Evolutionary conservation across 371 early-diverging fungal genomes (phyloP), one percentile per base, ranked within the genome.

Genomic region (Lichtheimia ramosa): DNA sequence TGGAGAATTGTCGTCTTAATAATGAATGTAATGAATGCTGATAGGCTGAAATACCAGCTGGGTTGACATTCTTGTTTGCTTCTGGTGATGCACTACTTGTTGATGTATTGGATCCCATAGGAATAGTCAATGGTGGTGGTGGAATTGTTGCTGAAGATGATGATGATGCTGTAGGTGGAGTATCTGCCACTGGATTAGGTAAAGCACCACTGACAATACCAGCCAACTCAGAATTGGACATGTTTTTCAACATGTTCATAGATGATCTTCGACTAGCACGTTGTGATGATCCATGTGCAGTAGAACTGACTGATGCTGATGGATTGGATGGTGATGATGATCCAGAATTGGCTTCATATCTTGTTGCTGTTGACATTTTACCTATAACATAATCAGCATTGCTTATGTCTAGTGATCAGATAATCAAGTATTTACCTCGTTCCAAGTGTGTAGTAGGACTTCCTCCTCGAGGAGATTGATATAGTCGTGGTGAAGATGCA

Each of bases 241-340:
- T 64, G 24, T 66, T 61, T 8, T 61, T 64, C 12, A 71, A 48
- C 62, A 66, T 66, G 21, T 57, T 64, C 71, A 71, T 66, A 42
- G 71, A 71, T 6, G 71, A 71, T 51, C 71, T 51, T 16, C 71
- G 66, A 21, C 53, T 55, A 3, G 61, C 50, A 15, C 53, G 54
- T 28, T 63, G 63, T 13, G 46, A 58, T 25, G 54, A 54, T 28
- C 43, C 43, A 34, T 34, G 34, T 8, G 34, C 34, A 27, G 48
- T 25, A 13, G 24, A 56, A 25, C 46, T 48, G n/a, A 14, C 56
- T 25, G 52, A 52, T 21, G 25, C 18, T 42, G 56, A 25, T 16
- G 56, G 15, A n/a, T 46, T 50, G 20, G 48, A 50, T 48, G 41
- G 16, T 3, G 54, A 54, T 16, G 54, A 34, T 18, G 54, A 40